These are phyloP conservation scores for Zymoseptoria brevis DNA, from an alignment of 2,329 filamentous ascomycete species.

Conservation along the genomic window DNA sequence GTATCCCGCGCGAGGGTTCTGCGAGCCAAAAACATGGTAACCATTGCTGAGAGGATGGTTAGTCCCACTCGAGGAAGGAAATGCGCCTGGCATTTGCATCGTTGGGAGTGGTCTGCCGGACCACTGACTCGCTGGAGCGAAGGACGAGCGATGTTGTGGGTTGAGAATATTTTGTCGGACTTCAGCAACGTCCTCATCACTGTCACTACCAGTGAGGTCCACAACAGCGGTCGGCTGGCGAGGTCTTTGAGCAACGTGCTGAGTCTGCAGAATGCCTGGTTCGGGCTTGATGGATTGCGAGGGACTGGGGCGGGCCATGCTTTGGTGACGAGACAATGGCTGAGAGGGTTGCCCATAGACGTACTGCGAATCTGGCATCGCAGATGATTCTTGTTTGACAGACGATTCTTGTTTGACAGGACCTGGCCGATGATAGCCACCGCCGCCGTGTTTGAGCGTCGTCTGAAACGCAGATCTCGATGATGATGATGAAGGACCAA, in stretches of 20 bases:
- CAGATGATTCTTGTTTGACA: conserved; percentile 8
- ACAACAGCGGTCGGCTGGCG: conserved; percentile 16
- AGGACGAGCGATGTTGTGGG: conserved; percentile 12
- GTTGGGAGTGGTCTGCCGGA: conserved; percentile 2
- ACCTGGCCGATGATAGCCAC: conserved; percentile 18
- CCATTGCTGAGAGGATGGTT: background rate
- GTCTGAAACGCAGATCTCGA: conserved; percentile 23
- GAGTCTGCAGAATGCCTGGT: conserved; percentile 4
- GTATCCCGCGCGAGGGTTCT: background rate
- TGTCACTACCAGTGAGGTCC: conserved; percentile 27
- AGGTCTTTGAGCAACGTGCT: conserved; percentile 10
- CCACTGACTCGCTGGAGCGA: background rate
- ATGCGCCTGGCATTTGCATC: conserved; percentile 20
- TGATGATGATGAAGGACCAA: conserved; percentile 14
- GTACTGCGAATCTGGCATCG: background rate
- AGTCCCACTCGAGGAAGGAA: conserved; percentile 6
- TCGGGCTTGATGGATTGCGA: conserved; percentile 7
- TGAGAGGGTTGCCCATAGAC: background rate
- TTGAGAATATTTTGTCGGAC: conserved; percentile 19
- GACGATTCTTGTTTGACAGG: conserved; percentile 9
- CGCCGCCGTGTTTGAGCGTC: conserved; percentile 23
- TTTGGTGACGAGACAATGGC: background rate
- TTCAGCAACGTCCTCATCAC: conserved; percentile 24
- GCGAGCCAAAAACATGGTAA: background rate
- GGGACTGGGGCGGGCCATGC: conserved; percentile 4